phyloP scores from a whole-genome alignment of 257 asterid species.

The Misopates orontium region DNA sequence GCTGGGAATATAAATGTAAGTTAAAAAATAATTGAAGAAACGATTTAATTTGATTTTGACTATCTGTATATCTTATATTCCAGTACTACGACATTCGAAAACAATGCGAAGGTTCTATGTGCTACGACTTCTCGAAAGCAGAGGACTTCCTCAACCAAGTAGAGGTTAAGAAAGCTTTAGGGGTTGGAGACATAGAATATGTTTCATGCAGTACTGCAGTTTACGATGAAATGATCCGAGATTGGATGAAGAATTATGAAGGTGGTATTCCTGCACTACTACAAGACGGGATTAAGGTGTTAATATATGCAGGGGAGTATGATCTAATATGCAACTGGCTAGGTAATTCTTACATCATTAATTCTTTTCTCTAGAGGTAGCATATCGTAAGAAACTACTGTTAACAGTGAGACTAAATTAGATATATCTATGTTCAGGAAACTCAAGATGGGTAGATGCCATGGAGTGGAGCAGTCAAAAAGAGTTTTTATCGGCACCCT shows the following conservation, averaged over 20 bases:
- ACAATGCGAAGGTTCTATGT: slow-evolving; percentile 39
- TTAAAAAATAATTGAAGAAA: neutral
- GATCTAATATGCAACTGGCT: slow-evolving; percentile 84
- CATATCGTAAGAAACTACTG: neutral
- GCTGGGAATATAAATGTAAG: slow-evolving; percentile 38
- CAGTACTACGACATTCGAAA: slow-evolving; percentile 60
- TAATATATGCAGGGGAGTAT: slow-evolving; percentile 70
- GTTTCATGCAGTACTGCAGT: slow-evolving; percentile 56
- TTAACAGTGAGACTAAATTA: neutral
- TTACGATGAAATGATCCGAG: slow-evolving; percentile 43
- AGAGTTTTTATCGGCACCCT: slow-evolving; percentile 37
- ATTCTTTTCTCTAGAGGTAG: neutral
- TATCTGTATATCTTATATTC: slow-evolving; percentile 10
- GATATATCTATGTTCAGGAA: slow-evolving; percentile 50
- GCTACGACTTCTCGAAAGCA: slow-evolving; percentile 57
- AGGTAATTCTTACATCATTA: slow-evolving; percentile 35
- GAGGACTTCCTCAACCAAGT: slow-evolving; percentile 45
- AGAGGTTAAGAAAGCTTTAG: slow-evolving; percentile 47
- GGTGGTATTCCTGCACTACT: slow-evolving; percentile 51
- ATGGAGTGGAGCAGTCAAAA: slow-evolving; percentile 63
- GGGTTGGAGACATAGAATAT: slow-evolving; percentile 41
- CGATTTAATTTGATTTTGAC: neutral
- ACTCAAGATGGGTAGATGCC: slow-evolving; percentile 71
- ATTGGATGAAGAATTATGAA: slow-evolving; percentile 55
- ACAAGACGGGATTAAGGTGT: slow-evolving; percentile 57